phyloP scores from a whole-genome alignment of 257 asterid genomes.

The Solanum sejunctum region DNA sequence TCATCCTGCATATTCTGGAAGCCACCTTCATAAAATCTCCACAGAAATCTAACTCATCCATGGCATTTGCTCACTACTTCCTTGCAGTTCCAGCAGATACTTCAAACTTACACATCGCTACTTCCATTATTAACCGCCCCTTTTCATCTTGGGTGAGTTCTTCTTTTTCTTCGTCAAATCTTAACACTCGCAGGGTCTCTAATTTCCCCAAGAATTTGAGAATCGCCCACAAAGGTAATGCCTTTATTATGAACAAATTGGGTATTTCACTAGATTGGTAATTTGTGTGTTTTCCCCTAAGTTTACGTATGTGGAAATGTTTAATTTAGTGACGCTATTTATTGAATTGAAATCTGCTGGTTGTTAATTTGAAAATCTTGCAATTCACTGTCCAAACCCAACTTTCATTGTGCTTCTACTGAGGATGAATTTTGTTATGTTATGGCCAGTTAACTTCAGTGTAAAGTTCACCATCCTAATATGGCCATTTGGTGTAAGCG shows the following conservation, averaged over 20 bases:
- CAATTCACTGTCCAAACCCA: neutral
- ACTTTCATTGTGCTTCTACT: neutral
- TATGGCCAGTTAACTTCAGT: neutral
- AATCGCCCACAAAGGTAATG: slow-evolving; percentile 31
- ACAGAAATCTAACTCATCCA: neutral
- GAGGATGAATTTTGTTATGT: neutral
- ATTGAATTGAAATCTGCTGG: neutral
- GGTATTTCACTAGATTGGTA: neutral
- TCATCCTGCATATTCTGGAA: neutral
- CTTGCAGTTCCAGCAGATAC: slow-evolving; percentile 30
- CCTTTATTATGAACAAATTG: neutral
- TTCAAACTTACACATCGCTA: slow-evolving; percentile 10
- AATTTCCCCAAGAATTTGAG: slow-evolving; percentile 7
- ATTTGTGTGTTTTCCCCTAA: neutral
- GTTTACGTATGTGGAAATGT: neutral
- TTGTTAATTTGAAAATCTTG: neutral
- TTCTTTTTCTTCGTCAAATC: slow-evolving; percentile 7
- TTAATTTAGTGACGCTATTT: neutral
- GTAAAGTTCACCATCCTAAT: neutral
- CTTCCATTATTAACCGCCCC: slow-evolving; percentile 11
- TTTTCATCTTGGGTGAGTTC: slow-evolving; percentile 8
- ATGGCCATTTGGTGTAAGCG: neutral
- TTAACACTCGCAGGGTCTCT: slow-evolving; percentile 14
- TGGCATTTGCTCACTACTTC: slow-evolving; percentile 48
- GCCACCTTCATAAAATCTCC: neutral